Conservation (phyloP, 2,329 filamentous ascomycete species). For the Trichoderma simmonsii region DNA sequence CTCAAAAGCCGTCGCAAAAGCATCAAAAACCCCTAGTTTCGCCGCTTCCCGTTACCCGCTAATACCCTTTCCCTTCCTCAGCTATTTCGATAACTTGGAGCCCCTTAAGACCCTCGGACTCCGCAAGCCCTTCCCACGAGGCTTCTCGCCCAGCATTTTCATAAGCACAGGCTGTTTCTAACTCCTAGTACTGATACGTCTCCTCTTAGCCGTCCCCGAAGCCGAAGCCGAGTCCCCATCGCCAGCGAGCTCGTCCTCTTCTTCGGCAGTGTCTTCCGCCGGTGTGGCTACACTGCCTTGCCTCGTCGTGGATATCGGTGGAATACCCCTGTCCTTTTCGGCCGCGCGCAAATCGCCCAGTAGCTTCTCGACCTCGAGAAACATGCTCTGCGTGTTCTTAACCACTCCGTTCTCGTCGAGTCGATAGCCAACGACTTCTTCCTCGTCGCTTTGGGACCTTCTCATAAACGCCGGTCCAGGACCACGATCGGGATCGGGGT, state of each 20-base stretch:
- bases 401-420: constrained; percentile 83
- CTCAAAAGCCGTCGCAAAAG: neutral
- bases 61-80: neutral
- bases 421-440: constrained; percentile 57
- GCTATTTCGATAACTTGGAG: neutral
- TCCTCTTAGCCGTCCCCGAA: constrained; percentile 34
- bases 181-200: constrained; percentile 35
- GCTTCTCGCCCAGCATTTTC: constrained; percentile 1
- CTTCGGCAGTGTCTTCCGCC: constrained; percentile 47
- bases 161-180: constrained; percentile 25
- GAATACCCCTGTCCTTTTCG: constrained; percentile 53
- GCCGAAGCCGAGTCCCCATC: constrained; percentile 38
- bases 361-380: constrained; percentile 76
- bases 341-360: constrained; percentile 73
- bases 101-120: neutral
- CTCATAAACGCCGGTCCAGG: constrained; percentile 61
- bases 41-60: neutral
- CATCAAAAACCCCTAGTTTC: neutral
- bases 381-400: constrained; percentile 85
- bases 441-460: constrained; percentile 41
- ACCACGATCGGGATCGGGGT: constrained; percentile 73
- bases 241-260: constrained; percentile 46
- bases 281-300: constrained; percentile 39
- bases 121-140: neutral
- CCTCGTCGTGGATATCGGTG: constrained; percentile 33